Percentiles rank a stretch among this genome's conserved stretches.
Conservation (phyloP, 345 rosid genomes). For the Alliaria petiolata region DNA sequence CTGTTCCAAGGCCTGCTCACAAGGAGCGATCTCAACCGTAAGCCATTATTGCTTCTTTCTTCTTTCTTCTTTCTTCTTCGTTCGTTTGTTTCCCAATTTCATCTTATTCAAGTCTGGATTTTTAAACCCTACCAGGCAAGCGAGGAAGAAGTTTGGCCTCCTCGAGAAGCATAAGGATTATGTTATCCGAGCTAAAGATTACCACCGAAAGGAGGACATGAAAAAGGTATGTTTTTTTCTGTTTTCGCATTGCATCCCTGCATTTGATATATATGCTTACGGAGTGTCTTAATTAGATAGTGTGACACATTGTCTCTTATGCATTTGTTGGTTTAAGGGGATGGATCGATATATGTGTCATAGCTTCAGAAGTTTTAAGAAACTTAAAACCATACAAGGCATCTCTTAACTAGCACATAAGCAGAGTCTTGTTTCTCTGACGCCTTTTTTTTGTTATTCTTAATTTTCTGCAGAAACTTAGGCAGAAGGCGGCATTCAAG, state of each 20-base stretch:
- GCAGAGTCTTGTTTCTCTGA: background rate
- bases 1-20: slow-evolving; percentile 61
- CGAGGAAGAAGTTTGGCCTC: slow-evolving; percentile 71
- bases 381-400: background rate
- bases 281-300: no score
- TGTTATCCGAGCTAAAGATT: slow-evolving; percentile 66
- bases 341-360: background rate
- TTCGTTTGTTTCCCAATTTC: background rate
- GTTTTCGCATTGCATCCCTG: background rate
- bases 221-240: slow-evolving; percentile 38
- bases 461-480: slow-evolving; percentile 49
- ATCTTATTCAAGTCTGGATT: background rate
- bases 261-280: no score
- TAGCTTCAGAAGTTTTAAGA: background rate
- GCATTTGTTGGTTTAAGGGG: background rate
- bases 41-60: slow-evolving; percentile 18
- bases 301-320: background rate
- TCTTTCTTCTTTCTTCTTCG: background rate
- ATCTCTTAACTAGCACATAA: background rate
- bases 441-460: background rate
- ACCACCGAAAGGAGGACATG: slow-evolving; percentile 63
- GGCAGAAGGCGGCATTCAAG: slow-evolving; percentile 77
- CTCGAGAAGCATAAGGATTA: slow-evolving; percentile 97
- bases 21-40: slow-evolving; percentile 93
- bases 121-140: slow-evolving; percentile 35